A percentile compares a stretch with the other conserved stretches of the same genome.
Conservation (phyloP, 164 flowering plant species). For the Malania oleifera region DNA sequence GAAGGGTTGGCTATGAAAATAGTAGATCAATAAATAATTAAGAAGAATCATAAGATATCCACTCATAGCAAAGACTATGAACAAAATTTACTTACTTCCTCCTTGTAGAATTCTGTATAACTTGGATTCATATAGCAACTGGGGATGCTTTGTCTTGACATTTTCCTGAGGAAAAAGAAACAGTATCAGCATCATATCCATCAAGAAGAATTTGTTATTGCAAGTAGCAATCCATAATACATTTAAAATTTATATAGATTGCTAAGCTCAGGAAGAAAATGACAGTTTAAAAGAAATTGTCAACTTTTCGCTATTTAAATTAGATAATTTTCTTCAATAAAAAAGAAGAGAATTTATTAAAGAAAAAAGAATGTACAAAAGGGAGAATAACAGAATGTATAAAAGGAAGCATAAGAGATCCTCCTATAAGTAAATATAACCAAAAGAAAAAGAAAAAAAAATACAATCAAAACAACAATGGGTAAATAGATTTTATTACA, state of each 20-base stretch:
- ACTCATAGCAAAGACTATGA: not conserved
- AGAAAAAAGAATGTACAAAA: no score
- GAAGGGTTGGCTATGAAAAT: constrained; percentile 2
- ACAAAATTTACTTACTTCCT: constrained; percentile 61
- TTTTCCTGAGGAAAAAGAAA: constrained; percentile 53
- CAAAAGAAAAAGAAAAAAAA: no score
- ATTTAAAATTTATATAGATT: not conserved
- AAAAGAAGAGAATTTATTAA: no score
- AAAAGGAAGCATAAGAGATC: no score
- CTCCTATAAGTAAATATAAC: no score
- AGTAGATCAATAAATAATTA: constrained; percentile 1
- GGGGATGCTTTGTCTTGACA: constrained; percentile 93
- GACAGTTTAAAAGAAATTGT: no score
- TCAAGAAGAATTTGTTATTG: not conserved
- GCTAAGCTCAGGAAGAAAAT: not conserved
- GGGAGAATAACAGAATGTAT: no score
- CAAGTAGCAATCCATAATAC: no score
- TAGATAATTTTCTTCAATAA: no score
- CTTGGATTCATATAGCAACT: constrained; percentile 78
- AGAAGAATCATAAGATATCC: not conserved
- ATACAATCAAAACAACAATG: no score
- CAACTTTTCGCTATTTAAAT: no score
- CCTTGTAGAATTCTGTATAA: constrained; percentile 85
- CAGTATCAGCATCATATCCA: not conserved
- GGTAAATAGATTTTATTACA: no score